Base-by-base conservation (phyloP, 1,139 yeast species). In the Yamadazyma siamensis region DNA sequence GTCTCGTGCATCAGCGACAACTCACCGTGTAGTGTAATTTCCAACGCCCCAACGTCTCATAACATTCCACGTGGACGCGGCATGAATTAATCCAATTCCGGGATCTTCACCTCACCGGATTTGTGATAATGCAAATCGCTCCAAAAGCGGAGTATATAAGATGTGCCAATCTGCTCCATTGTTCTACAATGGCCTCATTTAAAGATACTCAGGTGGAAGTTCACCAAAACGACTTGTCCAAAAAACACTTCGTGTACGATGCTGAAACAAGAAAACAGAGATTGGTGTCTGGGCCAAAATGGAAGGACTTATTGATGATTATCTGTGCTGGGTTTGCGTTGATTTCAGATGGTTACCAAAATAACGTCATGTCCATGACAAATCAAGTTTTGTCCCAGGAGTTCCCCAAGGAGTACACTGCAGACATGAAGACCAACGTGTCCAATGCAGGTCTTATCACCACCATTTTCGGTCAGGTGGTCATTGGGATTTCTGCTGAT, bases 341-440 rank as follows among this genome's bases (percentile, higher is more conserved):
- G 44, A 63, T 71, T 28, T 68, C 75, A 8, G 77, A 71, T 52
- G 77, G 77, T 9, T 71, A 70, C 44, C 74, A 70, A 40, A 71
- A 71, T 41, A 71, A 70, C 44, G 71, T 71, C 26, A 65, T 70
- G 59, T 60, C 73, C 6, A 70, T 70, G 65, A 51, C 59, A 31
- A 68, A 69, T 34, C 53, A 56, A 24, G 65, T 66, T 3, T 59
- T 65, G 38, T 52, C 63, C 10, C 27, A 36, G 12, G 46, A 53
- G 38, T 54, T 56, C 38, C 61, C 69, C 25, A 31, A 49, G 23
- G 52, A 49, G 19, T 71, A 67, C 40, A 44, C 47, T 6, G 43
- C 61, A 3, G 44, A 48, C 22, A 61, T 68, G 61, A 65, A 67
- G 40, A 67, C 77, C 9, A 61, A 55, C 35, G 73, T 71, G 6